Base-by-base conservation (phyloP, 2,329 filamentous ascomycete genomes). In the Colletotrichum cereale region DNA sequence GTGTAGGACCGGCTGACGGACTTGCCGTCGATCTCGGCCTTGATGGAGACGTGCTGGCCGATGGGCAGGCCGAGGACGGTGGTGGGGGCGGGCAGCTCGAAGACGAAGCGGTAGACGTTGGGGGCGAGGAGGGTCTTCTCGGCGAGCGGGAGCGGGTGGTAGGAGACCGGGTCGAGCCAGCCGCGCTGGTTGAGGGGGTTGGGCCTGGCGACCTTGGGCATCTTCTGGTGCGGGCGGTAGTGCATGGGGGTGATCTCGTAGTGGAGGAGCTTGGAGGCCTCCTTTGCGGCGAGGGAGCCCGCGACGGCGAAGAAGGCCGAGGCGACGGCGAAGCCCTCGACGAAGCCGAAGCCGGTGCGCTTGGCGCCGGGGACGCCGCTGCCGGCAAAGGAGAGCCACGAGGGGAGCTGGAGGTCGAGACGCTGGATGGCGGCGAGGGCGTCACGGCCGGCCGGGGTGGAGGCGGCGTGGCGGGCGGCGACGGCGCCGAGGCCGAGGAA, bases 21-120 rank as follows among this genome's bases (percentile, higher is more conserved):
- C 70, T 85, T 79, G 7, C 84, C 85, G 50, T 85, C 79, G 14
- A 89, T 76, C 2, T 77, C 79, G 2, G 85, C 85, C 65, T 83
- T 83, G 69, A 90, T 86, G 53, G 86, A 82, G 5, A 90, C 82
- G 73, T 90, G 88, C 75, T 90, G 87, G 7, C 88, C 88, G 10
- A 85, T 87, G 0, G 88, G 88, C 11, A 90, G 81, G 2, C 88
- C 87, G 2, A 89, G 82, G 0, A 87, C 80, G 2, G 83, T 82
- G 11, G 77, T 75, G 0, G 78, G 73, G 0, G 79, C 80, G 0
- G 88, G 87, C 2, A 89, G 81, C 34, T 81, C 77, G 48, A 89
- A 88, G 7, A 81, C 78, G 14, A 87, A 80, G 29, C 82, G 82
- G 76, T 83, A 87, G 6, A 85, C 83, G 57, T 83, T 81, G 5